phyloP scores from a whole-genome alignment of 1,284 basidiomycete species.

The Porphyrellus sp. region DNA sequence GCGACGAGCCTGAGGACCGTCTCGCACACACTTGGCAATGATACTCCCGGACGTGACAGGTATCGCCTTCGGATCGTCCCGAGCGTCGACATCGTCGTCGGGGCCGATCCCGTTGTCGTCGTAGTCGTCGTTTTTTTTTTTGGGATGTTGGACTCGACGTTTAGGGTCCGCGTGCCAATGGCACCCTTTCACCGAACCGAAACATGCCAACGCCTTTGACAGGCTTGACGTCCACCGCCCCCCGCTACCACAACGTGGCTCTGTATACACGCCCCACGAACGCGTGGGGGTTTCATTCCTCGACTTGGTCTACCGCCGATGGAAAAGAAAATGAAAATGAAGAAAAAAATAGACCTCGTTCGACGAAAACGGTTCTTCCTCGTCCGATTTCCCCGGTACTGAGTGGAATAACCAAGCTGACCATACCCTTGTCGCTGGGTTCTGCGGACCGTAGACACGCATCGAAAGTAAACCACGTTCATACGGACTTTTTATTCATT shows the following conservation, averaged over 20 bases:
- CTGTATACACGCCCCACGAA: background rate
- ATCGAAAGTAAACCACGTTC: conserved; percentile 7
- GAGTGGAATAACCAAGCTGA: background rate
- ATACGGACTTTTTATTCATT: conserved; percentile 12
- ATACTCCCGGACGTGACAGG: background rate
- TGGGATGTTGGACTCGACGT: background rate
- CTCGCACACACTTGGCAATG: background rate
- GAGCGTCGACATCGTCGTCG: background rate
- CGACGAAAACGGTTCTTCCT: background rate
- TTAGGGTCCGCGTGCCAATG: background rate
- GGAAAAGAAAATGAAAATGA: background rate
- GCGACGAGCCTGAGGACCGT: background rate
- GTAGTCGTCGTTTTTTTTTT: too few species aligned
- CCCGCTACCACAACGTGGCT: background rate
- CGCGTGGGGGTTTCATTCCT: background rate
- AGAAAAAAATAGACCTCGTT: background rate
- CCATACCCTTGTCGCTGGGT: background rate
- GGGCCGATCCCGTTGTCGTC: background rate
- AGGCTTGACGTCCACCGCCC: background rate
- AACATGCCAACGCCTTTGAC: background rate
- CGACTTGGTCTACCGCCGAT: background rate
- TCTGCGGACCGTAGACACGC: background rate
- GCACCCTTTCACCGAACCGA: background rate
- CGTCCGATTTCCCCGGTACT: background rate
- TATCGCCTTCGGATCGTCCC: conserved; percentile 1